Evolutionary conservation across 2,329 filamentous ascomycete species (phyloP).

Genomic region (Exserohilum turcica): DNA sequence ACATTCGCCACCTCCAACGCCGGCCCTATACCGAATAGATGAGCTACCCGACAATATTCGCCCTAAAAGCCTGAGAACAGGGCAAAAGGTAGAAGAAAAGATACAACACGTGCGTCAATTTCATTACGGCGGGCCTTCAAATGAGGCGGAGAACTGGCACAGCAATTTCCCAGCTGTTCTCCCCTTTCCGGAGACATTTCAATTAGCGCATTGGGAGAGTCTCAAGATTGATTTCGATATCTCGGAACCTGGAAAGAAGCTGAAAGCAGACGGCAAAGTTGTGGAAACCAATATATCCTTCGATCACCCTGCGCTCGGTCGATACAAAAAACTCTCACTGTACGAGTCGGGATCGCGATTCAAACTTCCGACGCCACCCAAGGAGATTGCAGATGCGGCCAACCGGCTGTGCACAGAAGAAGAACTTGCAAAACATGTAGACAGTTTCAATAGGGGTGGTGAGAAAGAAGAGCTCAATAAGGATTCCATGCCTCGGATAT

Average conservation of each 20-base stretch:
- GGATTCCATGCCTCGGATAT: slow-evolving; percentile 27
- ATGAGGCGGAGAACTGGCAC: slow-evolving; percentile 30
- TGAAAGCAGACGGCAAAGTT: slow-evolving; percentile 12
- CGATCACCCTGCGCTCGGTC: slow-evolving; percentile 13
- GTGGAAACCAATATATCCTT: slow-evolving; percentile 27
- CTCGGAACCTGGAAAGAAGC: slow-evolving; percentile 10
- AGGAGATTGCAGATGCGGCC: slow-evolving; percentile 6
- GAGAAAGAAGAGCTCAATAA: neutral
- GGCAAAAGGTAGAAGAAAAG: neutral
- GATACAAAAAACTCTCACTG: slow-evolving; percentile 12
- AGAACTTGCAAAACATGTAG: slow-evolving; percentile 10
- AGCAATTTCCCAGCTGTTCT: slow-evolving; percentile 26
- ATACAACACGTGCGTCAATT: slow-evolving; percentile 17
- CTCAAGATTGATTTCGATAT: slow-evolving; percentile 36
- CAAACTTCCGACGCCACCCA: slow-evolving; percentile 24
- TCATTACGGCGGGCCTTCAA: slow-evolving; percentile 33
- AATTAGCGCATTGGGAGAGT: slow-evolving; percentile 39
- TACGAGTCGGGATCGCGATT: slow-evolving; percentile 40
- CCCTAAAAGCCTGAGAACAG: neutral
- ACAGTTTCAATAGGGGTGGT: slow-evolving; percentile 15
- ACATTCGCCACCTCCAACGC: neutral
- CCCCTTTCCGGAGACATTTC: slow-evolving; percentile 36
- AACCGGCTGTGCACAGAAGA: slow-evolving; percentile 2
- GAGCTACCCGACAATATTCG: neutral
- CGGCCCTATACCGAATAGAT: slow-evolving; percentile 4